Percentiles rank a stretch among this genome's conserved stretches.
Evolutionary conservation across 768 basidiomycete genomes (phyloP).

Genomic region (Tylopilus sp.): DNA sequence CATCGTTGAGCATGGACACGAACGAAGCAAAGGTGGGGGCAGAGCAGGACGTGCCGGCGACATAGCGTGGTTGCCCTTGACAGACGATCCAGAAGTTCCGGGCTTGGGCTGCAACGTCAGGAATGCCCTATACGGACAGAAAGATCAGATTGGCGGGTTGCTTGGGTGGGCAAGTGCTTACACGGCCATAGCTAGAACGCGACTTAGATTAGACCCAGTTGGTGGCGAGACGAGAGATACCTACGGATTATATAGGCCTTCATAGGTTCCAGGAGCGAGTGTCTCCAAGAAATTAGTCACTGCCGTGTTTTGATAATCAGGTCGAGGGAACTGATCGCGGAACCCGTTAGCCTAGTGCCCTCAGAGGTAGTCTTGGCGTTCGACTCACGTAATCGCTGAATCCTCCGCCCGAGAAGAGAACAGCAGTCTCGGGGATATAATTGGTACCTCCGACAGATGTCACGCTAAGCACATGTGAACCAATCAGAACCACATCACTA

Average conservation of each 20-base stretch:
- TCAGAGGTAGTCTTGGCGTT: not conserved
- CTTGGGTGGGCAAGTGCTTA: constrained; percentile 26
- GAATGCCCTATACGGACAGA: constrained; percentile 42
- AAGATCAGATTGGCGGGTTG: too few species aligned
- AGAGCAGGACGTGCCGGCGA: constrained; percentile 63
- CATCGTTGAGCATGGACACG: constrained; percentile 64
- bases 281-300: constrained; percentile 43
- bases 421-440: constrained; percentile 56
- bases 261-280: constrained; percentile 47
- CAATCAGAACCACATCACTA: not conserved
- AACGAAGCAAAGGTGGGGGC: constrained; percentile 61
- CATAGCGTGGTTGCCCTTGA: constrained; percentile 32
- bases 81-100: constrained; percentile 47
- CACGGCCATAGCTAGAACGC: constrained; percentile 48
- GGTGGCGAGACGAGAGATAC: constrained; percentile 12
- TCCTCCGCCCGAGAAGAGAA: constrained; percentile 63
- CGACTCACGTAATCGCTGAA: constrained; percentile 62
- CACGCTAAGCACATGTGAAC: constrained; percentile 39
- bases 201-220: not conserved
- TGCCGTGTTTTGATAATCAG: constrained; percentile 47
- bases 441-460: constrained; percentile 70
- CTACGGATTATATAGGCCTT: constrained; percentile 59
- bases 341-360: not conserved
- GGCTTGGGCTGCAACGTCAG: constrained; percentile 66
- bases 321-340: constrained; percentile 46